These are phyloP conservation scores for Puccinia horiana DNA, from an alignment of 1,284 basidiomycete species.

Conservation along the genomic window DNA sequence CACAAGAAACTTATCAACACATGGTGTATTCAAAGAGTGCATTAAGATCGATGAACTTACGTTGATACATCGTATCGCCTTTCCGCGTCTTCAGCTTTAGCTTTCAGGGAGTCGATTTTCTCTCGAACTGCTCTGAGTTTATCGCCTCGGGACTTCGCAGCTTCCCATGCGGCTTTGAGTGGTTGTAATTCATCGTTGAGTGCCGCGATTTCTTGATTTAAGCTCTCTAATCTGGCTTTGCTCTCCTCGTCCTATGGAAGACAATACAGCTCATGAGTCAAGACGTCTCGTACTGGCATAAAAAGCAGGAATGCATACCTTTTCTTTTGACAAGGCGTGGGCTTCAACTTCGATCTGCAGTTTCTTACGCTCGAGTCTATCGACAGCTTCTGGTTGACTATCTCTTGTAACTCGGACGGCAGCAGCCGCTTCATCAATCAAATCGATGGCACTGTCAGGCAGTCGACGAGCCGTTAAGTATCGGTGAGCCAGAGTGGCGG, in stretches of 20 bases:
- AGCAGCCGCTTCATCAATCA: conserved; percentile 90
- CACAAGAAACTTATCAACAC: conserved; percentile 51
- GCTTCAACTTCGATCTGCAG: conserved; percentile 94
- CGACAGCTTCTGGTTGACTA: conserved; percentile 90
- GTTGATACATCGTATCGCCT: conserved; percentile 66
- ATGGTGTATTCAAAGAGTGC: conserved; percentile 64
- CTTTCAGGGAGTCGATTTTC: conserved; percentile 86
- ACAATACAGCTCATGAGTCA: not conserved
- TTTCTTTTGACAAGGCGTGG: conserved; percentile 74
- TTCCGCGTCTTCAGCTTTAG: conserved; percentile 92
- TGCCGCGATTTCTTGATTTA: conserved; percentile 77
- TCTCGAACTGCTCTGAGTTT: conserved; percentile 77
- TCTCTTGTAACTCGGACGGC: conserved; percentile 86
- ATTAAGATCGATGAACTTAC: conserved; percentile 1
- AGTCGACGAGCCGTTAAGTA: conserved; percentile 71
- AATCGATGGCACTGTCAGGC: conserved; percentile 87
- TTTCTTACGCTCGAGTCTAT: conserved; percentile 86
- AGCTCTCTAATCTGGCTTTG: conserved; percentile 78
- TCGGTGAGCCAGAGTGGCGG: conserved; percentile 88
- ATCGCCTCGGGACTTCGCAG: conserved; percentile 81
- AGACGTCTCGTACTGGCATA: conserved; percentile 64
- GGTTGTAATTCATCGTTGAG: conserved; percentile 89
- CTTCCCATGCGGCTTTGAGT: conserved; percentile 82
- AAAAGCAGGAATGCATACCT: conserved; percentile 46
- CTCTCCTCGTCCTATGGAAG: conserved; percentile 75